Conservation (phyloP, 805 yeast genomes). For the Saturnispora sanitii region DNA sequence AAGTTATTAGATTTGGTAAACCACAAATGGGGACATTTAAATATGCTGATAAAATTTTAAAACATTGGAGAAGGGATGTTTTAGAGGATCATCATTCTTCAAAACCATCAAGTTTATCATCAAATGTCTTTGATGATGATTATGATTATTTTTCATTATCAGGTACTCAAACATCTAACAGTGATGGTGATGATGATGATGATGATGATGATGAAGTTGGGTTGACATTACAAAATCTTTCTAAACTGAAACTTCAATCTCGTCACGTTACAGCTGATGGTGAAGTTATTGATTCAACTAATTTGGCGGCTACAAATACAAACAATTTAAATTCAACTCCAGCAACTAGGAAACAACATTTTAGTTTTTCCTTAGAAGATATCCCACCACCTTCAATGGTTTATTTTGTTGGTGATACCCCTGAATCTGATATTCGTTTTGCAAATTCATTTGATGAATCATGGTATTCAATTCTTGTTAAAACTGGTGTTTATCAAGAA, state of each 20-base stretch:
- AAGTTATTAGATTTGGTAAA: slow-evolving; percentile 79
- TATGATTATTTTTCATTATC: too few species aligned
- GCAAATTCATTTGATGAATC: slow-evolving; percentile 79
- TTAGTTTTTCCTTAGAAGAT: slow-evolving; percentile 24
- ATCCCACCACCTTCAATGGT: slow-evolving; percentile 81
- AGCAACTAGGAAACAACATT: neutral
- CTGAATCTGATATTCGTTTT: slow-evolving; percentile 80
- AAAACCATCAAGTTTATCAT: slow-evolving; percentile 1
- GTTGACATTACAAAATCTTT: slow-evolving; percentile 35
- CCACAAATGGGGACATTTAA: slow-evolving; percentile 83
- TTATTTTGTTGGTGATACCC: slow-evolving; percentile 84
- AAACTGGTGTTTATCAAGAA: slow-evolving; percentile 79
- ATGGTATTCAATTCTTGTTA: slow-evolving; percentile 77
- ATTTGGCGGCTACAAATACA: too few species aligned
- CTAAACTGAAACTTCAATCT: slow-evolving; percentile 31
- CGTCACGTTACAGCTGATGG: too few species aligned
- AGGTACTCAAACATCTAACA: slow-evolving; percentile 1
- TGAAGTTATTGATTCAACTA: too few species aligned
- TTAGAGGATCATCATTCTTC: slow-evolving; percentile 49
- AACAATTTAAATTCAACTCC: too few species aligned
- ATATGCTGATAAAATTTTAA: slow-evolving; percentile 70
- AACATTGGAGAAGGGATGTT: slow-evolving; percentile 70
- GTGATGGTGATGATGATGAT: slow-evolving; percentile 13
- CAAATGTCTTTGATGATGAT: slow-evolving; percentile 3
- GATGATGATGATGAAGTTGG: slow-evolving; percentile 32